These are phyloP conservation scores for Lentinula guzmanii DNA, from an alignment of 768 basidiomycete species.

Conservation along the genomic window DNA sequence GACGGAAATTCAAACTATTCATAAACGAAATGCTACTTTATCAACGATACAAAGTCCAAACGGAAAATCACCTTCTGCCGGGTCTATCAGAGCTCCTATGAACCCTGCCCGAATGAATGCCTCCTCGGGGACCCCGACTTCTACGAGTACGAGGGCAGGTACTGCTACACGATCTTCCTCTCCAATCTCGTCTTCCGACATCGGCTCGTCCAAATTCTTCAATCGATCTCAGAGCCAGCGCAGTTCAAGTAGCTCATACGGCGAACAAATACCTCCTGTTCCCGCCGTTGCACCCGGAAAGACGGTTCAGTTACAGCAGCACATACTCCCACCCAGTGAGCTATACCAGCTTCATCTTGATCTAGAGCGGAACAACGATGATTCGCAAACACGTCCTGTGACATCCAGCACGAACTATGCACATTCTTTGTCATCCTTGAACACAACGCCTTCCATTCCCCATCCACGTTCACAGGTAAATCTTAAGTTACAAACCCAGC, in stretches of 20 bases:
- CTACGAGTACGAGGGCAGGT: constrained; percentile 27
- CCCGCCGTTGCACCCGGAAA: neutral
- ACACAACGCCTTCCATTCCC: neutral
- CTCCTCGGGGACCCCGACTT: neutral
- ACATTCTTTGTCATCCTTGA: neutral
- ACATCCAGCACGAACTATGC: neutral
- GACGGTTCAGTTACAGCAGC: constrained; percentile 18
- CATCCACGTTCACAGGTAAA: neutral
- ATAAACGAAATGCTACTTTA: constrained; percentile 10
- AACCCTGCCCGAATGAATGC: neutral
- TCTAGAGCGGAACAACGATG: constrained; percentile 8
- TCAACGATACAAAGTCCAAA: constrained; percentile 6
- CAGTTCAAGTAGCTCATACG: constrained; percentile 56
- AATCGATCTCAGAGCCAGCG: constrained; percentile 32
- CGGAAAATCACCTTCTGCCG: neutral
- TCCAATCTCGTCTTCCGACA: constrained; percentile 53
- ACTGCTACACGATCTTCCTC: constrained; percentile 56
- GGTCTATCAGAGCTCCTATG: constrained; percentile 1
- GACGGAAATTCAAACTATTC: neutral
- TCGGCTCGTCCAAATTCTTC: constrained; percentile 49
- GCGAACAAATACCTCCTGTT: constrained; percentile 12
- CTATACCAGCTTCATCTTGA: constrained; percentile 34
- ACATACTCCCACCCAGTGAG: constrained; percentile 54
- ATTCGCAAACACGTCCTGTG: neutral
- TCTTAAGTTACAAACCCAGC: neutral